These are phyloP conservation scores for Serendipita sp. DNA, from an alignment of 768 basidiomycete species.

Conservation along the genomic window DNA sequence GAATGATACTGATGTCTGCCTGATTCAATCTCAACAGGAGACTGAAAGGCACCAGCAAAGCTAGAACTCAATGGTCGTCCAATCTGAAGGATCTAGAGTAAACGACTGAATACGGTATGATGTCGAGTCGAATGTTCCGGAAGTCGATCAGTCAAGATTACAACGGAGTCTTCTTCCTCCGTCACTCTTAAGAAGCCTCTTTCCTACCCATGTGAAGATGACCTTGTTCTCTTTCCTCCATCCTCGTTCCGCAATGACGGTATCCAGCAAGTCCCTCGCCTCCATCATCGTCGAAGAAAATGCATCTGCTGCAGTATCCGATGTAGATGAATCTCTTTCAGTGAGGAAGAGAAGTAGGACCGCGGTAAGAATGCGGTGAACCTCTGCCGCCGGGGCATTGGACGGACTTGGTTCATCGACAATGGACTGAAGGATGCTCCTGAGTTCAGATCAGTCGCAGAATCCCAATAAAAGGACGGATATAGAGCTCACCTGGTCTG, in stretches of 20 bases:
- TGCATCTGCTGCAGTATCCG: neutral
- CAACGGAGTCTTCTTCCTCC: neutral
- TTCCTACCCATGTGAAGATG: conserved; percentile 3
- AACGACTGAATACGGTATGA: too few species aligned
- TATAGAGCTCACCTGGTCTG: neutral
- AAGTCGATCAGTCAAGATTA: neutral
- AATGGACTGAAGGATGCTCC: neutral
- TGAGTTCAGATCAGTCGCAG: neutral
- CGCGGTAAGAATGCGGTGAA: neutral
- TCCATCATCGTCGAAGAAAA: neutral
- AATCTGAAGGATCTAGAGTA: too few species aligned
- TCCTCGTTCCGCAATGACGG: neutral
- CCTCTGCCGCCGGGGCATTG: neutral
- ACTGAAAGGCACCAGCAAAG: too few species aligned
- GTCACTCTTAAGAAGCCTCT: conserved; percentile 1
- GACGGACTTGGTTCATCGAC: neutral
- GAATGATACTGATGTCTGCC: too few species aligned
- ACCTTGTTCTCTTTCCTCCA: neutral
- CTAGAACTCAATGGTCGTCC: too few species aligned
- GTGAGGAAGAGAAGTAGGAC: neutral
- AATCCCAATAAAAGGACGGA: too few species aligned
- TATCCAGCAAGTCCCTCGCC: neutral
- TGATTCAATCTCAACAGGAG: too few species aligned
- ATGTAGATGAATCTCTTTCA: neutral
- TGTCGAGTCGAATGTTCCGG: too few species aligned